Evolutionary conservation across 441 rosid genomes (phyloP).

Genomic region (Syzygium syzygioides): DNA sequence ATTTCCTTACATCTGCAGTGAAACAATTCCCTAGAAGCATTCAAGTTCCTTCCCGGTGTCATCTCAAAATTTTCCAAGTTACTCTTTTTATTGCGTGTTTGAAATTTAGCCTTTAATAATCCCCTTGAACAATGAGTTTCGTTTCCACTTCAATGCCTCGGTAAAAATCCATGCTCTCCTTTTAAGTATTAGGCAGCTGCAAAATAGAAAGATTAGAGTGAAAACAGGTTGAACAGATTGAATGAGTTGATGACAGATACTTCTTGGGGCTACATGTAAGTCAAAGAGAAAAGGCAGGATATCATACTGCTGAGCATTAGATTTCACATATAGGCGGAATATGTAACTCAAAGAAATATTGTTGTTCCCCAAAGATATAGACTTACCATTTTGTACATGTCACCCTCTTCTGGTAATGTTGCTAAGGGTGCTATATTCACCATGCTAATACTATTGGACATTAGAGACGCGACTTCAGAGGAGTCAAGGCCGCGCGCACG

Average conservation of each 20-base stretch:
- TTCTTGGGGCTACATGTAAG: background rate
- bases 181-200: background rate
- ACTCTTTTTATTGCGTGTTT: background rate
- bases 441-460: background rate
- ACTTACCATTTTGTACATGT: background rate
- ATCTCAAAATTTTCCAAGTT: background rate
- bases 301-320: background rate
- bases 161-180: background rate
- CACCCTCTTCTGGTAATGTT: background rate
- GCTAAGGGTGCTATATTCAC: background rate
- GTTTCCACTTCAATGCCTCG: background rate
- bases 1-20: background rate
- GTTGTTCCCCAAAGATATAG: background rate
- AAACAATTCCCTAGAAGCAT: background rate
- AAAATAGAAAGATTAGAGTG: background rate
- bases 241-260: background rate
- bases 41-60: background rate
- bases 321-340: background rate
- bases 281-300: background rate
- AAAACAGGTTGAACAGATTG: background rate
- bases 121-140: background rate
- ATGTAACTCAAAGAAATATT: background rate
- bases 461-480: background rate
- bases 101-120: background rate
- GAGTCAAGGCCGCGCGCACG: fast-evolving